A percentile compares a stretch with the other conserved stretches of the same genome.
Conservation (phyloP, 1,139 yeast species). For the Debaryomyces robertsiae region DNA sequence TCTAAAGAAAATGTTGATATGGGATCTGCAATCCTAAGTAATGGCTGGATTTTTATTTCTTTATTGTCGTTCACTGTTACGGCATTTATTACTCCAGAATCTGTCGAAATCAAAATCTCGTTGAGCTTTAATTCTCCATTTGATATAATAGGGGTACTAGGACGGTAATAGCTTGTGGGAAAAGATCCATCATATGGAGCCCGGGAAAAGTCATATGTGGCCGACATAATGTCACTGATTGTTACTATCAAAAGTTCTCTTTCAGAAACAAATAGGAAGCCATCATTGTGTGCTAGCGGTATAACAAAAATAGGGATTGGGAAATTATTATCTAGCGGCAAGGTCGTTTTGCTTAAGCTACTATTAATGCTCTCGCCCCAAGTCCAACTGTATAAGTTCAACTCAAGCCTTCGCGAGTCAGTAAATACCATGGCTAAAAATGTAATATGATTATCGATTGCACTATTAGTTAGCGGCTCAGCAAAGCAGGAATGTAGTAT, state of each 20-base stretch:
- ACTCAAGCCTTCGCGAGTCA: slow-evolving; percentile 35
- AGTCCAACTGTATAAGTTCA: slow-evolving; percentile 46
- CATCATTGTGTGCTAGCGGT: slow-evolving; percentile 35
- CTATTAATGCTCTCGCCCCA: slow-evolving; percentile 31
- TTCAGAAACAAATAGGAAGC: slow-evolving; percentile 38
- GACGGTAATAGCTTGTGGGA: slow-evolving; percentile 41
- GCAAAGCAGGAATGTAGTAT: slow-evolving; percentile 48
- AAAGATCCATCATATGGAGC: slow-evolving; percentile 26
- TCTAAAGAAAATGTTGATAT: slow-evolving; percentile 39
- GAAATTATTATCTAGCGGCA: slow-evolving; percentile 43
- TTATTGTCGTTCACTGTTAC: slow-evolving; percentile 21
- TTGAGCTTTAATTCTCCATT: slow-evolving; percentile 20
- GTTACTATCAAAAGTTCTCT: slow-evolving; percentile 34
- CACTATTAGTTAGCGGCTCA: slow-evolving; percentile 30
- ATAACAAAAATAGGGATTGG: slow-evolving; percentile 43
- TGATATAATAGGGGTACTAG: slow-evolving; percentile 22
- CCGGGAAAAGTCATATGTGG: slow-evolving; percentile 39
- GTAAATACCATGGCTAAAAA: slow-evolving; percentile 42
- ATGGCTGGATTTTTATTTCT: slow-evolving; percentile 21
- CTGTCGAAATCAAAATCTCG: slow-evolving; percentile 44
- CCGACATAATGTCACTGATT: slow-evolving; percentile 50
- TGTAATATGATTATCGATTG: slow-evolving; percentile 34
- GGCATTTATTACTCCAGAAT: slow-evolving; percentile 43
- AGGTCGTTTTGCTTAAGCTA: slow-evolving; percentile 22
- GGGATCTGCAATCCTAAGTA: slow-evolving; percentile 32